Base-by-base conservation (phyloP, 805 yeast species). In the Candida pseudofarinosa region DNA sequence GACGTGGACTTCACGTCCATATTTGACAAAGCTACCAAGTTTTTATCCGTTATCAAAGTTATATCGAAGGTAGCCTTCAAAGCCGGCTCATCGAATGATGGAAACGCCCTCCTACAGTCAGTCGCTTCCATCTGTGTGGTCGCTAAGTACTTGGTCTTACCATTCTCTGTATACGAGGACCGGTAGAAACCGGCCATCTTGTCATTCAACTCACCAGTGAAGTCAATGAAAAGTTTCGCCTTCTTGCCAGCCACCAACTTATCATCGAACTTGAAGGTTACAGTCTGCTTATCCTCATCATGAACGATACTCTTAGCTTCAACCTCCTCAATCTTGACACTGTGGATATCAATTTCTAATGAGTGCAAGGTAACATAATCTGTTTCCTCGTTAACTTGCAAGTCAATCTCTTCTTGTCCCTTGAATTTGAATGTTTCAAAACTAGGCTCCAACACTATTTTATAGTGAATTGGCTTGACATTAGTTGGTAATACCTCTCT, bases 71-170 rank as follows among this genome's bases (percentile, higher is more conserved):
- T 71, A 18, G 93, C 88, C 67, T 86, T 86, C 46, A 83, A 73
- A 43, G 85, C 79, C 17, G 95, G 95, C 60, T 85, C 93, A 63
- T 86, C 95, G 55, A 82, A 84, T 58, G 85, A 85, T 28, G 95
- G 95, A 74, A 86, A 86, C 7, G 93, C 93, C 55, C 88, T 76
- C 55, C 95, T 80, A 53, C 91, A 87, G 58, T 86, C 93, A 16
- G 91, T 83, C 18, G 95, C 82, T 67, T 86, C 95, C 79, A 86
- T 82, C 65, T 86, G 95, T 36, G 95, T 85, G 37, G 90, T 82
- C 35, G 88, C 87, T 75, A 85, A 73, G 60, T 83, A 82, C 56
- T 81, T 82, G 33, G 80, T 80, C 45, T 73, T 71, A 17, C 88
- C 85, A 48, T 83, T 73, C 46, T 74, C 72, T 49, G 72, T 73